Base-by-base conservation (phyloP, 2,329 filamentous ascomycete genomes). In the Colletotrichum scovillei region DNA sequence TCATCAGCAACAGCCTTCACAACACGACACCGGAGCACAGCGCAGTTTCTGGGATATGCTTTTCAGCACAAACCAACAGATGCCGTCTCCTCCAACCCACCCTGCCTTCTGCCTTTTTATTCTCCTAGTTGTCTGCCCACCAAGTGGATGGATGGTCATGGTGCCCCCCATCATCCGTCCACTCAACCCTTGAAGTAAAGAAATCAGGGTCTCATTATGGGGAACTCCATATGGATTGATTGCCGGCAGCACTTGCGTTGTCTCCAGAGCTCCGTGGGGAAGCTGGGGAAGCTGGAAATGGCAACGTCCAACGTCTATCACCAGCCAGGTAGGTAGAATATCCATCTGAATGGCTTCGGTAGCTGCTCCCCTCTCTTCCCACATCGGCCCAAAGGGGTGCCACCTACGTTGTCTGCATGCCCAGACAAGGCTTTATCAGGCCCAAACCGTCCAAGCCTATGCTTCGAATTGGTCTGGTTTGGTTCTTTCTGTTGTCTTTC, bases 391-490 rank as follows among this genome's bases (percentile, higher is more conserved):
- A 58, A 58, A 35, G 1, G 38, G 58, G 52, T 74, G 68, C 68
- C 72, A 74, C 63, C 6, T 72, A 72, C 68, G 63, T 72, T 72
- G 57, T 52, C 32, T 63, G 68, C 69, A 63, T 68, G 58, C 72
- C 57, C 68, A 63, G 57, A 30, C 32, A 63, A 63, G 68, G 63
- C 63, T 67, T 74, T 57, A 63, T 67, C 63, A 38, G 28, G 57
- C 67, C 69, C 68, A 73, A 73, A 73, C 32, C 62, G 63, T 74
- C 52, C 38, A 49, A 52, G 59, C 35, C 35, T 63, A 67, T 74
- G 67, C 71, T 38, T 58, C 35, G 32, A 49, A 42, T 32, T 68
- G 55, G 42, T 46, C 19, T 62, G 67, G 11, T 24, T 63, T 60
- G 60, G 22, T 38, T 28, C 65, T 30, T 57, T 52, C 52, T 24